Base-by-base conservation (phyloP, 441 rosid species). In the Manihot esculenta region DNA sequence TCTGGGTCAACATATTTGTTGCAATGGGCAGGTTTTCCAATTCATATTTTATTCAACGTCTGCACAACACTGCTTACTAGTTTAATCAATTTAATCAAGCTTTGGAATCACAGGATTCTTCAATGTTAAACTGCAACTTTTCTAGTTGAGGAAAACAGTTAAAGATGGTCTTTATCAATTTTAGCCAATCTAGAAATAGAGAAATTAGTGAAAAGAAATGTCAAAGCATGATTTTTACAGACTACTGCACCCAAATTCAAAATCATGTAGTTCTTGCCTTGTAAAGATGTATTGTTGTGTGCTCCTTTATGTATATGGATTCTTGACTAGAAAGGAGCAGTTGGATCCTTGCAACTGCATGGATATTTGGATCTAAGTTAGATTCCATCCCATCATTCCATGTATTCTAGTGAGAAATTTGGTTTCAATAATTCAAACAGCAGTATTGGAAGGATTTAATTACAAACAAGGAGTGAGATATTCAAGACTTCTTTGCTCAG, bases 1-100 rank as follows among this genome's bases (percentile, higher is more conserved):
- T 44, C 9, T 64, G 62, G 18, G 41, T 30, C 30, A 70, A 57
- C 56, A 13, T 70, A 55, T 11, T 60, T 44, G 63, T 61, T 38
- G 23, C 57, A 58, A 70, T 12, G 24, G 53, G 30, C 21, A 45
- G 60, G 21, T n/a, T 64, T 51, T 35, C 56, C 14, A 17, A 0
- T 56, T 51, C 76, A 7, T 62, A 21, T 42, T 23, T 26, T 47
- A n/a, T 68, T 38, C 14, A 9, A 42, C 33, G 27, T 60, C 27
- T 30, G 23, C 45, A 5, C 72, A 23, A 54, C 17, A 1, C 50
- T 38, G 7, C 21, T n/a, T 62, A 35, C 18, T 69, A 20, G 23
- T 35, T 64, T 21, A 2, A 17, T 69, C 13, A 41, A 42, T 51
- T 30, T 30, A n/a, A 30, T 30, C 57, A 17, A 23, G 35, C 35